A percentile compares a stretch with the other conserved stretches of the same genome.
These are phyloP conservation scores for Cyamopsis tetragonoloba DNA, from an alignment of 306 rosid species.

Conservation along the genomic window DNA sequence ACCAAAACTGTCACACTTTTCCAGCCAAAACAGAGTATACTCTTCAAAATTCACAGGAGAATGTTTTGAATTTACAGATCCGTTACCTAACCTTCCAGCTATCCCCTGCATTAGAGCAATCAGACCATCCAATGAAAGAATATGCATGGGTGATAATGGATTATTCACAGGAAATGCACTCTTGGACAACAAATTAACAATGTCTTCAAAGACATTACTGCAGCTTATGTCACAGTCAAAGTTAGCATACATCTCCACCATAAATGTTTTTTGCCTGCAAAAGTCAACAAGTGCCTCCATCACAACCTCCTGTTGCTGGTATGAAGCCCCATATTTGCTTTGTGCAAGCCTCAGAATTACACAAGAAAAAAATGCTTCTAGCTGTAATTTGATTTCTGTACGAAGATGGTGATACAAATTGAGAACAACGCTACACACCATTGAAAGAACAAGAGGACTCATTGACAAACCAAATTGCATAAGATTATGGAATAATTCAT, in stretches of 20 bases:
- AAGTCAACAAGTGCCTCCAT: constrained; percentile 84
- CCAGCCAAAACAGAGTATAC: constrained; percentile 80
- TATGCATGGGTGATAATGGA: constrained; percentile 68
- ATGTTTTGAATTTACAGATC: constrained; percentile 38
- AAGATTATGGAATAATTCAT: constrained; percentile 62
- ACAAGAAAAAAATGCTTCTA: constrained; percentile 75
- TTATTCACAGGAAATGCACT: constrained; percentile 76
- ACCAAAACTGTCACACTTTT: constrained; percentile 60
- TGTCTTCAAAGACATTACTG: constrained; percentile 80
- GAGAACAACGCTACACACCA: constrained; percentile 74
- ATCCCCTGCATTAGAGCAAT: constrained; percentile 82
- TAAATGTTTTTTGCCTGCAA: constrained; percentile 73
- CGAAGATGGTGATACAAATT: constrained; percentile 67
- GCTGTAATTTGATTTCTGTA: constrained; percentile 66
- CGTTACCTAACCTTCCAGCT: constrained; percentile 71
- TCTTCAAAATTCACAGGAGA: constrained; percentile 54
- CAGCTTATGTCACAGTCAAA: constrained; percentile 74
- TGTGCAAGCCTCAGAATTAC: constrained; percentile 77
- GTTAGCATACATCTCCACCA: constrained; percentile 76
- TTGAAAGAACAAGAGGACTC: constrained; percentile 70
- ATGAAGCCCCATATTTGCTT: constrained; percentile 67
- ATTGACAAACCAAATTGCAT: constrained; percentile 76
- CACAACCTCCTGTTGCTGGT: constrained; percentile 78
- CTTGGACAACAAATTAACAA: constrained; percentile 61
- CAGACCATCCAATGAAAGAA: constrained; percentile 81